These are phyloP conservation scores for Ogataea methylovora DNA, from an alignment of 805 yeast genomes.

Conservation along the genomic window DNA sequence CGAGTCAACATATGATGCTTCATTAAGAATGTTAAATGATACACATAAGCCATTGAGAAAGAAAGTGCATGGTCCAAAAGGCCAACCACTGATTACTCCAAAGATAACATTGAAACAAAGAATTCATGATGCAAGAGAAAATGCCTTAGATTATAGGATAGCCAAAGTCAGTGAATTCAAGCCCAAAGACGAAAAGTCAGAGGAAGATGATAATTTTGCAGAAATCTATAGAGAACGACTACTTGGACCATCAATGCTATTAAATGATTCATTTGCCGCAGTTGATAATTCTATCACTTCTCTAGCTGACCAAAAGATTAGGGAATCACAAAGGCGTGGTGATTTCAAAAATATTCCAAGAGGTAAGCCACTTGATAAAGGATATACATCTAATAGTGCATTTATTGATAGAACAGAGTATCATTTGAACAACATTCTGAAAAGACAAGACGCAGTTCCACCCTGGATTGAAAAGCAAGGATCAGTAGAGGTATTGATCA, in stretches of 20 bases:
- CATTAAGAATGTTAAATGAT: slow-evolving; percentile 50
- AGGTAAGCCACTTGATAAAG: slow-evolving; percentile 48
- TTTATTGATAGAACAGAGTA: slow-evolving; percentile 65
- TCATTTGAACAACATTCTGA: slow-evolving; percentile 70
- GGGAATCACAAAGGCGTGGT: slow-evolving; percentile 66
- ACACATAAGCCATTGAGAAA: slow-evolving; percentile 31
- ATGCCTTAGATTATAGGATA: slow-evolving; percentile 54
- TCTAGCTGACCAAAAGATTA: slow-evolving; percentile 69
- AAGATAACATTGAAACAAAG: slow-evolving; percentile 27
- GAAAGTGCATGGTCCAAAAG: slow-evolving; percentile 1
- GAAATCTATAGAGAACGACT: slow-evolving; percentile 59
- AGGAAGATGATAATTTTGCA: slow-evolving; percentile 42
- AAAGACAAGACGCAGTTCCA: slow-evolving; percentile 71
- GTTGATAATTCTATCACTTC: slow-evolving; percentile 50
- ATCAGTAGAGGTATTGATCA: slow-evolving; percentile 41
- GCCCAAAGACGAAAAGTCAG: slow-evolving; percentile 17
- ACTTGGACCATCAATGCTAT: slow-evolving; percentile 46
- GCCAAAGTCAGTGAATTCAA: slow-evolving; percentile 25
- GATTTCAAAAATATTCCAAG: slow-evolving; percentile 56
- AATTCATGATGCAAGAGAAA: slow-evolving; percentile 55
- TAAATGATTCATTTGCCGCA: slow-evolving; percentile 32
- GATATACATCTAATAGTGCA: slow-evolving; percentile 36
- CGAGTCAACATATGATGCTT: slow-evolving; percentile 39
- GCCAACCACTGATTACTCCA: slow-evolving; percentile 8
- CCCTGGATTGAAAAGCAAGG: slow-evolving; percentile 87